phyloP scores from a whole-genome alignment of 1,139 yeast species.

The Taphrina communis region DNA sequence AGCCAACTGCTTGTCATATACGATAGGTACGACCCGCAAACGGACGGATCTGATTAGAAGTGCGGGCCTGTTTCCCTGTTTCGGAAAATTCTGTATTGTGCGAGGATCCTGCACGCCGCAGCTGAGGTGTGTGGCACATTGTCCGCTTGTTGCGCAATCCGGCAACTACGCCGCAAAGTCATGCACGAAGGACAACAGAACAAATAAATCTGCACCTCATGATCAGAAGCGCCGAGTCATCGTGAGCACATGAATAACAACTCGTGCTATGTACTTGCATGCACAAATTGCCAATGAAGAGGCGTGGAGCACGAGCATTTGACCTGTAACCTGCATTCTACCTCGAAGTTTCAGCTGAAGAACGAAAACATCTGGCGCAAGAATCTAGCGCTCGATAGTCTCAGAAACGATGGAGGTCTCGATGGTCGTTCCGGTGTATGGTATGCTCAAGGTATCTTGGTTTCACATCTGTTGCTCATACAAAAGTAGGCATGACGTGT shows the following conservation, averaged over 20 bases:
- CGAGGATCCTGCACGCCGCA: too few species aligned
- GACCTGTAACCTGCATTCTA: too few species aligned
- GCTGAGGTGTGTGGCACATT: not conserved
- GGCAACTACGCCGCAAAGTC: not conserved
- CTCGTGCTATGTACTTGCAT: too few species aligned
- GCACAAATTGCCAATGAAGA: too few species aligned
- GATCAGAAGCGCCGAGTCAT: too few species aligned
- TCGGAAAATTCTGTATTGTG: too few species aligned
- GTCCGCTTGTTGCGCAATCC: not conserved
- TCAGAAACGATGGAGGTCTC: conserved; percentile 2
- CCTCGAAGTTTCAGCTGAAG: not conserved
- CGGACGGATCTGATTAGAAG: conserved; percentile 1
- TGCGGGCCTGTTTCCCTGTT: not conserved
- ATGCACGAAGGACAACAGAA: not conserved
- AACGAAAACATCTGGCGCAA: not conserved
- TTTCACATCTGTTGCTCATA: not conserved
- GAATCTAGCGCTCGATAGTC: not conserved
- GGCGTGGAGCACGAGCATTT: too few species aligned
- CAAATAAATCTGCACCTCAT: not conserved
- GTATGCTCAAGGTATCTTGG: not conserved
- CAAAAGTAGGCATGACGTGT: conserved; percentile 81
- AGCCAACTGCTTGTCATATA: not conserved
- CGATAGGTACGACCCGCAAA: not conserved
- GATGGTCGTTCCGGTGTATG: not conserved
- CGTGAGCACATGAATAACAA: too few species aligned